Percentiles rank a stretch among this genome's conserved stretches.
These are phyloP conservation scores for Bryopsis sp. DNA, from an alignment of 139 green algal species.

Conservation along the genomic window DNA sequence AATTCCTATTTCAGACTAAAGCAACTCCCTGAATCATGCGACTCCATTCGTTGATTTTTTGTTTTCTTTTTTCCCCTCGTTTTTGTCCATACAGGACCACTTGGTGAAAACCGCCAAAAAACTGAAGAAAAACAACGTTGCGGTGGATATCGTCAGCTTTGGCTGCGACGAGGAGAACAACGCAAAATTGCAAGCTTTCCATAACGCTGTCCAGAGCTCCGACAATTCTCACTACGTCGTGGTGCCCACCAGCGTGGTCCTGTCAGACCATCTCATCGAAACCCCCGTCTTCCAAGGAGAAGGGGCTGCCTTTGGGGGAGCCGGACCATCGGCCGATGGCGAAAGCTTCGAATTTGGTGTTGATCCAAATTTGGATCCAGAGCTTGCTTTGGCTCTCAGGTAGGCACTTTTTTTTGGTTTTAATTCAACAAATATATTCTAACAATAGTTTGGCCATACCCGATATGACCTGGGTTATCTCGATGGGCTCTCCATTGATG, in stretches of 20 bases:
- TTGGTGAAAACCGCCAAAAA: slow-evolving; percentile 97
- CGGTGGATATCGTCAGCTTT: slow-evolving; percentile 93
- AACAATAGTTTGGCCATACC: neutral
- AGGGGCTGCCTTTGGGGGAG: slow-evolving; percentile 30
- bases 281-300: slow-evolving; percentile 84
- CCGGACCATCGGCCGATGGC: slow-evolving; percentile 31
- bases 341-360: slow-evolving; percentile 89
- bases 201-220: slow-evolving; percentile 85
- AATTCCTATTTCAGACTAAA: no score
- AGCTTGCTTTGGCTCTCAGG: slow-evolving; percentile 79
- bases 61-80: neutral
- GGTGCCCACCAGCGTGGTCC: slow-evolving; percentile 77
- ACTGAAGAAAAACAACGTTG: slow-evolving; percentile 99
- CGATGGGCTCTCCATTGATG: no score
- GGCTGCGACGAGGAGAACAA: slow-evolving; percentile 58
- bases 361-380: slow-evolving; percentile 94
- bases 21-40: no score
- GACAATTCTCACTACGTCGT: slow-evolving; percentile 89
- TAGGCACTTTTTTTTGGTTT: neutral
- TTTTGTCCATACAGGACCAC: slow-evolving; percentile 44
- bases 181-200: slow-evolving; percentile 90
- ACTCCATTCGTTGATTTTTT: no score
- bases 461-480: no score
- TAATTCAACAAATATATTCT: no score
- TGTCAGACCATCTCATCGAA: slow-evolving; percentile 84